Base-by-base conservation (phyloP, 108 stramenopile species). In the Cylindrotheca fusiformis region DNA sequence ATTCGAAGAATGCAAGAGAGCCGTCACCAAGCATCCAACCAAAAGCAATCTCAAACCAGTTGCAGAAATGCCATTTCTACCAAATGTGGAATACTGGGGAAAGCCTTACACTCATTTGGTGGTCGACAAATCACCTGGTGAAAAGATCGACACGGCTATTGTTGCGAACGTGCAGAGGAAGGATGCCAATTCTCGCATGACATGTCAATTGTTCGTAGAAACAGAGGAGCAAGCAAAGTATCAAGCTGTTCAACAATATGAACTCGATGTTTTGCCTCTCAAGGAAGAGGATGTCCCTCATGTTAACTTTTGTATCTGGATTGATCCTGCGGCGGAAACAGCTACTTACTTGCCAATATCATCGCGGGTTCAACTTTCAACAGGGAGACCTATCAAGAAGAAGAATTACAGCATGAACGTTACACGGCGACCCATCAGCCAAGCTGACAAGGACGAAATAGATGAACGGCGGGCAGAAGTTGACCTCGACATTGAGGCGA, bases 41-140 rank as follows among this genome's bases (percentile, higher is more conserved):
- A 90, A 84, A 66, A 74, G 73, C 49, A 63, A 78, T 55, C 59
- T 90, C 41, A 64, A 73, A 58, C 75, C 87, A 6, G 76, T 87
- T 3, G 71, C 67, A 57, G 84, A 86, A 55, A 65, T 87, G 46
- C 78, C 82, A 4, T 60, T 94, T 27, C 50, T 94, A 51, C 92
- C 92, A 31, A 82, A 90, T 59, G 84, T 79, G 26, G 10, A 73
- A 4, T 72, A 84, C 6, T 94, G 92, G 92, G 88, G 87, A 45
- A 73, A 76, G 48, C 70, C 83, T 0, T 90, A 77, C 63, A 88
- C 91, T 23, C 88, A 93, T 57, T 83, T 93, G 1, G 86, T 93
- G n/a, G 52, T 93, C 45, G 91, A 93, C 68, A 86, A 89, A 60
- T 54, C 73, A 30, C 91, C 91, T 32, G 55, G 68, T 24, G 48